Base-by-base conservation (phyloP, 108 stramenopile genomes). In the Fragilaria crotonensis region DNA sequence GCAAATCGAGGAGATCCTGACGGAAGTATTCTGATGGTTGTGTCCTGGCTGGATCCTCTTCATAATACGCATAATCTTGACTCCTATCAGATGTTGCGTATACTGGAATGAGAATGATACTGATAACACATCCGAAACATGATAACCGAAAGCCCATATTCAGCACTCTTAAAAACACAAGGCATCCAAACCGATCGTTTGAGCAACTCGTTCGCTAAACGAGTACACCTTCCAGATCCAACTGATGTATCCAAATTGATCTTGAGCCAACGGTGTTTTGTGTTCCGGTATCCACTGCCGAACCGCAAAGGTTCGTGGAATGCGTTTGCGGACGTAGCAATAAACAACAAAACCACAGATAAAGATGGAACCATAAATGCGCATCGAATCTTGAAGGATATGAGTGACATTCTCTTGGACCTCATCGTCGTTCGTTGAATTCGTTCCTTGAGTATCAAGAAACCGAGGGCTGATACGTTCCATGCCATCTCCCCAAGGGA, bases 191-290 rank as follows among this genome's bases (percentile, higher is more conserved):
- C 70, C 70, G 56, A 65, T 14, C 47, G 51, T 47, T 65, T 52
- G 29, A 48, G 30, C 1, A 66, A 44, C 9, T 60, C 57, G 14
- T 5, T 71, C 57, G 29, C 45, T 66, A 17, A 59, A 22, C 26
- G 20, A 44, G 30, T 66, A 66, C 1, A 66, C 57, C 25, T 71
- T 71, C 33, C 51, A 66, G 11, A 71, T 71, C 70, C 70, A 71
- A 25, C 30, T 54, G 4, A 71, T 20, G 48, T 59, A 63, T 5
- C 85, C 73, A 31, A 52, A 70, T n/a, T 69, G 64, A 30, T 81
- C 67, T 9, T 78, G 50, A 45, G 79, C 79, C 32, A 85, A 45
- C n/a, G n/a, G n/a, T 18, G 44, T 45, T 21, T 50, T 30, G 7
- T 66, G 53, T 5, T 59, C 32, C 5, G 58, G 53, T 32, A 48